phyloP scores from a whole-genome alignment of 768 basidiomycete genomes.

The Tulasnella sp. region DNA sequence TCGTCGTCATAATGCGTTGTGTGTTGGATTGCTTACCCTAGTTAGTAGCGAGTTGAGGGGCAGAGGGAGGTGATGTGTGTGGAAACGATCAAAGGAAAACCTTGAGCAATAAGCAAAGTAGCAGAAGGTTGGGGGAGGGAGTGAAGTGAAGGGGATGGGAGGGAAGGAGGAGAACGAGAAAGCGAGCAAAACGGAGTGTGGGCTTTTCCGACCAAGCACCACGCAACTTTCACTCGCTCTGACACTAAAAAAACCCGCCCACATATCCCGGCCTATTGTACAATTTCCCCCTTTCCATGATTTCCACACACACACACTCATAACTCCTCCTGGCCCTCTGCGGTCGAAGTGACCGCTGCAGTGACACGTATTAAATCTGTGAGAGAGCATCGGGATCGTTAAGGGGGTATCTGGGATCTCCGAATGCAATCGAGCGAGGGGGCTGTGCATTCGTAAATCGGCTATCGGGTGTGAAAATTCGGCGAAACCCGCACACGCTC shows the following conservation, averaged over 20 bases:
- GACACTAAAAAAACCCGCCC: background rate
- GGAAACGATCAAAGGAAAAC: background rate
- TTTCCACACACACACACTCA: background rate
- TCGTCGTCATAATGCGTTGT: background rate
- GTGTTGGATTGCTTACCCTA: conserved; percentile 1
- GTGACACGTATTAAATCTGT: conserved; percentile 1
- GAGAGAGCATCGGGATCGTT: background rate
- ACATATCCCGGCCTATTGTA: background rate
- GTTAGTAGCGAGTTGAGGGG: background rate
- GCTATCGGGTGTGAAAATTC: background rate
- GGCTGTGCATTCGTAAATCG: background rate
- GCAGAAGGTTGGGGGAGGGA: background rate
- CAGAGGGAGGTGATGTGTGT: background rate
- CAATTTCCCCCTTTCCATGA: background rate
- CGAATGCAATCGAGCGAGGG: background rate
- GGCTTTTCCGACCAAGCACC: background rate
- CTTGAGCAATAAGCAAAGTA: background rate
- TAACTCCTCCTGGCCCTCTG: background rate
- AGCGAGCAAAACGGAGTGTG: background rate
- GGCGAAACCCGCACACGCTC: background rate
- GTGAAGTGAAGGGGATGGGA: background rate
- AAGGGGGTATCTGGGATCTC: background rate
- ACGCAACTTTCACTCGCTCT: background rate
- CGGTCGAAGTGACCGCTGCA: background rate
- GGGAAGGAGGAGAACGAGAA: background rate